These are phyloP conservation scores for Salicornia ramosissima DNA, from an alignment of 148 eudicot species.

Conservation along the genomic window DNA sequence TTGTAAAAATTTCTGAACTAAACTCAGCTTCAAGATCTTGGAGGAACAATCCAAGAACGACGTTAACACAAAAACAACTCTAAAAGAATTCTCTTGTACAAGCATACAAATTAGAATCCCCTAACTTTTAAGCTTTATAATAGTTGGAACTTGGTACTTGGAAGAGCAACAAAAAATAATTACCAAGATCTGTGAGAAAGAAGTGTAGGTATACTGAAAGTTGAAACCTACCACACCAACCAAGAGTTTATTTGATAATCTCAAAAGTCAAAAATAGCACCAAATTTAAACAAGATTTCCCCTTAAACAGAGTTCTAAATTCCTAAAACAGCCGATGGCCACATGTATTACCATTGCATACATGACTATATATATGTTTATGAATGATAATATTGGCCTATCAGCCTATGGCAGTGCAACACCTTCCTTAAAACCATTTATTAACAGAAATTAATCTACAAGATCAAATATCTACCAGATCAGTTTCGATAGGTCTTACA, in stretches of 20 bases:
- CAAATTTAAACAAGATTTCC: background rate
- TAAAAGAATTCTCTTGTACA: too few relatives aligned
- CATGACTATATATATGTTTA: too few relatives aligned
- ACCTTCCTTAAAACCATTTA: background rate
- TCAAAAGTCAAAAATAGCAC: background rate
- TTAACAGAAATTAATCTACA: background rate
- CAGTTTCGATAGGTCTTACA: background rate
- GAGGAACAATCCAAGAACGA: background rate
- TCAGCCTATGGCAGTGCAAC: background rate
- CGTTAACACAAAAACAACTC: background rate
- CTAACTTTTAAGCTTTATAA: background rate
- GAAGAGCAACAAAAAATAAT: background rate
- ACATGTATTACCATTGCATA: too few relatives aligned
- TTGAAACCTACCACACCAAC: background rate
- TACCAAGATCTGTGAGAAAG: too few relatives aligned
- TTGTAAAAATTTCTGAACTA: too few relatives aligned
- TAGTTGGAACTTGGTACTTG: background rate
- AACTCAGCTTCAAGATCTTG: background rate
- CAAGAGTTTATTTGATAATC: background rate
- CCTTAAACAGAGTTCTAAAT: background rate
- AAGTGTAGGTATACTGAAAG: background rate
- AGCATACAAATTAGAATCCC: background rate
- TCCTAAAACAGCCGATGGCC: background rate
- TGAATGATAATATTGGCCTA: too few relatives aligned
- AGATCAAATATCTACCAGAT: background rate